Percentiles rank a stretch among this genome's conserved stretches.
phyloP scores from a whole-genome alignment of 2,329 filamentous ascomycete species.

The Penicillium sp. region DNA sequence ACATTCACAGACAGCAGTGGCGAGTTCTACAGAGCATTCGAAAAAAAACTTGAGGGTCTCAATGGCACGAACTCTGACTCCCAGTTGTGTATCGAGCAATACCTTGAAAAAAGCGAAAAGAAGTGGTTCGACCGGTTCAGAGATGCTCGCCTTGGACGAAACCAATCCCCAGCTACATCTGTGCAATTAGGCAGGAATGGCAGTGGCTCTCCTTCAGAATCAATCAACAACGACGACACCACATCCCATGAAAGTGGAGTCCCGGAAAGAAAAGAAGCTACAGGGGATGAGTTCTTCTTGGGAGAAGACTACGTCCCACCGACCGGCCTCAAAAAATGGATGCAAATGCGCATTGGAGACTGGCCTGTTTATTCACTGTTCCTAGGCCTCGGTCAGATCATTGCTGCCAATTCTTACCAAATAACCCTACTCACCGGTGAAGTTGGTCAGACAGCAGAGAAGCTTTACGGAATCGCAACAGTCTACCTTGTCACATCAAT shows the following conservation, averaged over 20 bases:
- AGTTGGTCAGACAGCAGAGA: conserved; percentile 58
- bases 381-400: conserved; percentile 63
- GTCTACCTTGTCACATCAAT: conserved; percentile 61
- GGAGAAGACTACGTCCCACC: conserved; percentile 59
- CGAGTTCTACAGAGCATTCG: conserved; percentile 61
- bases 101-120: conserved; percentile 65
- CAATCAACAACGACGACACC: conserved; percentile 43
- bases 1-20: conserved; percentile 67
- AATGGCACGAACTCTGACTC: conserved; percentile 59
- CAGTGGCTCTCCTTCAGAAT: conserved; percentile 37
- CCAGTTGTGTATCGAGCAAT: conserved; percentile 65
- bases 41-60: conserved; percentile 57
- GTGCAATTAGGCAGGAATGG: conserved; percentile 33
- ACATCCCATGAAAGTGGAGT: conserved; percentile 33
- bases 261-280: conserved; percentile 35
- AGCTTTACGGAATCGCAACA: conserved; percentile 61
- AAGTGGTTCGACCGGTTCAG: conserved; percentile 64
- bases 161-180: conserved; percentile 42
- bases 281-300: conserved; percentile 58
- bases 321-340: conserved; percentile 55
- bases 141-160: conserved; percentile 58
- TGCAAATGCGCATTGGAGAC: conserved; percentile 60
- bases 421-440: conserved; percentile 67
- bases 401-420: conserved; percentile 68
- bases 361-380: conserved; percentile 66